phyloP scores from a whole-genome alignment of 331 rosid species.

The Malus hybrid region DNA sequence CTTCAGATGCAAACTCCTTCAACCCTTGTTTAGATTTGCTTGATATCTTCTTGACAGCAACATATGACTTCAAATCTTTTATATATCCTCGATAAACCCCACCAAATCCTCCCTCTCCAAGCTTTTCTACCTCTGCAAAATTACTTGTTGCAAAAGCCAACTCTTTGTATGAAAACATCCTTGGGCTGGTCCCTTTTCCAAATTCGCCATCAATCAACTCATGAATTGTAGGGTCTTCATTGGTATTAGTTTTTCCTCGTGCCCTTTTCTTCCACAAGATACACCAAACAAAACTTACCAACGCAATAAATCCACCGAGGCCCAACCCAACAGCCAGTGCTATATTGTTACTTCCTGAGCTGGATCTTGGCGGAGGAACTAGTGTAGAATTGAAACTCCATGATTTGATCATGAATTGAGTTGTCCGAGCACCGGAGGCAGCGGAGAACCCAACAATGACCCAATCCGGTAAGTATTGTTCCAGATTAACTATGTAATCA shows the following conservation, averaged over 20 bases:
- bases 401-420: neutral
- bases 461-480: slow-evolving; percentile 23
- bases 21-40: too few relatives aligned
- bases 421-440: neutral
- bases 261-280: neutral
- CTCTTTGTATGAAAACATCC: neutral
- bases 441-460: slow-evolving; percentile 55
- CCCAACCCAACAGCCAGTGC: neutral
- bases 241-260: too few relatives aligned
- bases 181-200: neutral
- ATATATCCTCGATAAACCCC: too few relatives aligned
- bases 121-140: neutral
- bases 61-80: too few relatives aligned
- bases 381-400: slow-evolving; percentile 12
- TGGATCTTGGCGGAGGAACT: too few relatives aligned
- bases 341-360: neutral
- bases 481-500: slow-evolving; percentile 7
- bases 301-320: neutral
- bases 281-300: neutral
- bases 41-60: too few relatives aligned
- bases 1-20: too few relatives aligned
- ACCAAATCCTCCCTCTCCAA: too few relatives aligned
- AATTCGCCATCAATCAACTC: neutral
- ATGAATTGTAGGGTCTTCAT: too few relatives aligned
- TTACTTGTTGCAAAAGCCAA: neutral